Conservation (phyloP, 352 stramenopile genomes). For the Phytophthora idaei region DNA sequence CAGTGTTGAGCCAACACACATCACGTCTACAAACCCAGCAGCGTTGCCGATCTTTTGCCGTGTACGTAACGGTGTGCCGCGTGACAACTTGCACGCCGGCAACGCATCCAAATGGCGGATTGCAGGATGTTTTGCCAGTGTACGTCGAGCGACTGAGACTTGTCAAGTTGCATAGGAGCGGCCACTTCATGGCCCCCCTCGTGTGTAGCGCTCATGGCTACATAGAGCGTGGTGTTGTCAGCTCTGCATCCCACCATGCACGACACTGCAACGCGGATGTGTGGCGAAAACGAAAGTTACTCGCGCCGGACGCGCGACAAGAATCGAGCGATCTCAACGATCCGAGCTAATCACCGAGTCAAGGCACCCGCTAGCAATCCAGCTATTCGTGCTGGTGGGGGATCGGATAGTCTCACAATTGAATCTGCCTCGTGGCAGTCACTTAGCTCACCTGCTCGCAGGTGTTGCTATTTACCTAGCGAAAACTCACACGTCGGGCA, state of each 20-base stretch:
- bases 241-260: slow-evolving; percentile 24
- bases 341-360: slow-evolving; percentile 28
- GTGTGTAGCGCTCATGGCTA: slow-evolving; percentile 41
- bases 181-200: slow-evolving; percentile 22
- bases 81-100: background rate
- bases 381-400: slow-evolving; percentile 14
- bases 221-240: slow-evolving; percentile 25
- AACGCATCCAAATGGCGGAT: slow-evolving; percentile 19
- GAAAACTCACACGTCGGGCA: slow-evolving; percentile 31
- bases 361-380: slow-evolving; percentile 18
- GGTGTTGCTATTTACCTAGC: slow-evolving; percentile 45
- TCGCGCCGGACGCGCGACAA: slow-evolving; percentile 29
- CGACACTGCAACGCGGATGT: slow-evolving; percentile 34
- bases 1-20: slow-evolving; percentile 1
- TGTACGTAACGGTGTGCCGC: slow-evolving; percentile 22
- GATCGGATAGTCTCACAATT: slow-evolving; percentile 36
- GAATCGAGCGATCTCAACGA: slow-evolving; percentile 28
- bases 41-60: slow-evolving; percentile 24
- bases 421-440: slow-evolving; percentile 39
- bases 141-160: slow-evolving; percentile 7
- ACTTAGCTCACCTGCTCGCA: slow-evolving; percentile 39
- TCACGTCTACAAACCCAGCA: slow-evolving; percentile 7
- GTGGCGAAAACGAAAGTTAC: slow-evolving; percentile 42
- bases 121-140: slow-evolving; percentile 26
- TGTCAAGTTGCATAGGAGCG: slow-evolving; percentile 13